phyloP scores from a whole-genome alignment of 1,139 yeast species.

The Candida sojae region DNA sequence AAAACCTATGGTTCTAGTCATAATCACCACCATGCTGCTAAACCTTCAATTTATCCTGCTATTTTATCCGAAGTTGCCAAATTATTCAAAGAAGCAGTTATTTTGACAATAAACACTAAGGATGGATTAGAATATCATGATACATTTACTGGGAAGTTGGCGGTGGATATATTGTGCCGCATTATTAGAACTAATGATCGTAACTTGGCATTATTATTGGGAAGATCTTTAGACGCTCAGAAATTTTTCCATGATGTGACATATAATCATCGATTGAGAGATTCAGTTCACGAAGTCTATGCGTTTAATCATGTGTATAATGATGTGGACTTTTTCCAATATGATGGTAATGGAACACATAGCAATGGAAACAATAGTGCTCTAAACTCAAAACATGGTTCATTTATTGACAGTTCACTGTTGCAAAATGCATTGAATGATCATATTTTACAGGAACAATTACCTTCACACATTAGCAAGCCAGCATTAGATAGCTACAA shows the following conservation, averaged over 20 bases:
- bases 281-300: slow-evolving; percentile 83
- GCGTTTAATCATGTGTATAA: slow-evolving; percentile 68
- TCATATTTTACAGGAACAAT: slow-evolving; percentile 22
- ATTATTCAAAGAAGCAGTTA: slow-evolving; percentile 70
- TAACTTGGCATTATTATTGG: slow-evolving; percentile 82
- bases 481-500: slow-evolving; percentile 7
- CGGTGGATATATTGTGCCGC: slow-evolving; percentile 84
- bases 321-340: slow-evolving; percentile 41
- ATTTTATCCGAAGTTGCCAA: slow-evolving; percentile 82
- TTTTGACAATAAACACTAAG: slow-evolving; percentile 77
- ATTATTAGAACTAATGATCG: slow-evolving; percentile 90
- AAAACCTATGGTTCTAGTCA: slow-evolving; percentile 7
- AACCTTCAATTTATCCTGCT: slow-evolving; percentile 85
- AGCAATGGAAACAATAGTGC: slow-evolving; percentile 13
- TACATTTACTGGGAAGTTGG: slow-evolving; percentile 92
- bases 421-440: slow-evolving; percentile 16
- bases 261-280: slow-evolving; percentile 89
- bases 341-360: slow-evolving; percentile 17
- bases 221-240: slow-evolving; percentile 93
- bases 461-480: slow-evolving; percentile 16
- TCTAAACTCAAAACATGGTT: slow-evolving; percentile 32
- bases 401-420: slow-evolving; percentile 23
- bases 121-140: slow-evolving; percentile 95
- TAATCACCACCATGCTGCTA: slow-evolving; percentile 26
- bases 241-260: slow-evolving; percentile 94